A percentile compares a stretch with the other conserved stretches of the same genome.
phyloP scores from a whole-genome alignment of 1,284 basidiomycete genomes.

The Ceratobasidium sp. region DNA sequence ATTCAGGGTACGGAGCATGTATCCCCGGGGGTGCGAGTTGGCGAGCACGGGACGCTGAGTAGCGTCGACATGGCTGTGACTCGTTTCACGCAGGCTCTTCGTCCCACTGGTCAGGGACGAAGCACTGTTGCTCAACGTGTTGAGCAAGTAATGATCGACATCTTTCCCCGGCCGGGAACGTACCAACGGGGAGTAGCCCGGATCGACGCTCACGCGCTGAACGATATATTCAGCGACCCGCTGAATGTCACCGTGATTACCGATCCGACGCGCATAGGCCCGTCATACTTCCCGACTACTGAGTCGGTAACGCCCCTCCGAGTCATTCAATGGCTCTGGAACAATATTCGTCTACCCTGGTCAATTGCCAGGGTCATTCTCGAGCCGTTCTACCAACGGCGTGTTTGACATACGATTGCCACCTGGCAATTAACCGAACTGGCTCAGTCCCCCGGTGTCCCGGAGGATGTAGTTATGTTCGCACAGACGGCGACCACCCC shows the following conservation, averaged over 20 bases:
- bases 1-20: not conserved
- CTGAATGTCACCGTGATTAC: not conserved
- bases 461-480: not conserved
- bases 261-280: not conserved
- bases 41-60: not conserved
- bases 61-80: not conserved
- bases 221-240: not conserved
- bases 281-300: not conserved
- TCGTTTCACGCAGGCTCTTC: not conserved
- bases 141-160: not conserved
- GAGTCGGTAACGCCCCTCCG: not conserved
- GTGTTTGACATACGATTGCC: not conserved
- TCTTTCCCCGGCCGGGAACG: slow-evolving; percentile 1
- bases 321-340: not conserved
- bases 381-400: not conserved
- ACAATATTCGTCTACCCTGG: not conserved
- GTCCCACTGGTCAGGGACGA: not conserved
- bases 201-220: not conserved
- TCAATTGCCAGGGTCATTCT: not conserved
- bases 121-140: not conserved
- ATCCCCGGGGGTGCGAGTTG: not conserved
- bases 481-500: not conserved
- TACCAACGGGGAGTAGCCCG: not conserved
- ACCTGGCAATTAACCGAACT: not conserved
- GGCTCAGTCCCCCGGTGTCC: not conserved